Evolutionary conservation across 371 early-diverging fungal species (phyloP).

Genomic region (Sporodiniella umbellata): DNA sequence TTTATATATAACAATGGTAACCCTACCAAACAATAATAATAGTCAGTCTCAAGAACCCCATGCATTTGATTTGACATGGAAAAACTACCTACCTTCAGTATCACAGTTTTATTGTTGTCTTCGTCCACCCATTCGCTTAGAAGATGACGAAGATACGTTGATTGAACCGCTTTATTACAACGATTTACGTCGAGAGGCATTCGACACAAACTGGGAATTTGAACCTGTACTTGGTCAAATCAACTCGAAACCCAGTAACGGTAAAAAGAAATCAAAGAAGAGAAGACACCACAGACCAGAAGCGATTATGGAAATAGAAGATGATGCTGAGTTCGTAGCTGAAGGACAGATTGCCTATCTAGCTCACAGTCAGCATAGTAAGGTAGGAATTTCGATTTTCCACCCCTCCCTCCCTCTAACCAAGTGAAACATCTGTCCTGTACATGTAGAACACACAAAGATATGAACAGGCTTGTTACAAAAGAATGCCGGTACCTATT

Average conservation of each 20-base stretch:
- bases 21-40: background rate
- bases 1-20: background rate
- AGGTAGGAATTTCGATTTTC: too few species aligned
- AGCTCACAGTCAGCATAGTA: constrained; percentile 18
- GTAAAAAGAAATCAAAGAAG: constrained; percentile 11
- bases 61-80: constrained; percentile 47
- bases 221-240: constrained; percentile 25
- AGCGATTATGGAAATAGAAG: constrained; percentile 17
- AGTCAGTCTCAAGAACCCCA: background rate
- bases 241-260: constrained; percentile 34
- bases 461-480: constrained; percentile 29
- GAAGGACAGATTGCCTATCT: constrained; percentile 42
- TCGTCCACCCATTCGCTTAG: constrained; percentile 24
- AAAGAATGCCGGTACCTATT: constrained; percentile 15
- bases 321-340: constrained; percentile 40
- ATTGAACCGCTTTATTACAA: constrained; percentile 32
- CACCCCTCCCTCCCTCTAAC: too few species aligned
- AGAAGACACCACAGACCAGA: constrained; percentile 7
- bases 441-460: constrained; percentile 30
- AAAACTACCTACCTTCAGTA: constrained; percentile 40
- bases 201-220: constrained; percentile 19
- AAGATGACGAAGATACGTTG: constrained; percentile 26
- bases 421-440: too few species aligned
- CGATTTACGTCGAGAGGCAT: constrained; percentile 2
- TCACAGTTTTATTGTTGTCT: constrained; percentile 21